Conservation (phyloP, 164 flowering plant genomes). For the Liquidambar formosana region DNA sequence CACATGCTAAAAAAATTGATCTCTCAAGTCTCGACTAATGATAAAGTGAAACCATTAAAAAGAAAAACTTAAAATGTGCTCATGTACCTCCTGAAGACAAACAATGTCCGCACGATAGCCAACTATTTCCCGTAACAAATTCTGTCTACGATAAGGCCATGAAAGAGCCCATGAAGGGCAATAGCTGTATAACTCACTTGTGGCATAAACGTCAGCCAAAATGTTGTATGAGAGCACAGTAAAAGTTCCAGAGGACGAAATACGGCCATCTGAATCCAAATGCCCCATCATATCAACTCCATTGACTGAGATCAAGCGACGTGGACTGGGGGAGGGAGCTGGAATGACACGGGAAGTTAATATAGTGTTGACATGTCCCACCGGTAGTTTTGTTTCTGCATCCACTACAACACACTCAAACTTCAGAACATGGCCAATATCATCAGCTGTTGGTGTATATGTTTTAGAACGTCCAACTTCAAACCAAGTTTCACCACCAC, state of each 20-base stretch:
- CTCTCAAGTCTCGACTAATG: too few relatives aligned
- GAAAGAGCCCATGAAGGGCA: constrained; percentile 99
- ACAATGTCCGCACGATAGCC: constrained; percentile 94
- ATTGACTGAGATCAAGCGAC: constrained; percentile 70
- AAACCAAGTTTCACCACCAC: constrained; percentile 78
- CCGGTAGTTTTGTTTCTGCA: constrained; percentile 63
- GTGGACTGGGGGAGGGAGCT: constrained; percentile 91
- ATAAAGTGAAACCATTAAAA: too few relatives aligned
- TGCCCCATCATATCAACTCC: constrained; percentile 66
- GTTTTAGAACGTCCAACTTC: constrained; percentile 90
- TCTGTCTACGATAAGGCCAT: constrained; percentile 92
- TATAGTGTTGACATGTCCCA: constrained; percentile 55
- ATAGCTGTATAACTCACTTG: constrained; percentile 71
- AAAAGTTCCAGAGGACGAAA: constrained; percentile 69
- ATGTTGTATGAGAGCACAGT: constrained; percentile 94
- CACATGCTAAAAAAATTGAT: too few relatives aligned
- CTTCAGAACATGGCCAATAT: constrained; percentile 82
- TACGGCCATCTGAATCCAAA: constrained; percentile 67
- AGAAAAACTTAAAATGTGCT: too few relatives aligned
- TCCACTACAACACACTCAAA: constrained; percentile 89
- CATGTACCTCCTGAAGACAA: constrained; percentile 92
- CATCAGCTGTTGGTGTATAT: constrained; percentile 91
- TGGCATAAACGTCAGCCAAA: constrained; percentile 71
- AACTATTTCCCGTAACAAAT: constrained; percentile 85
- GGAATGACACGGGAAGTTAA: constrained; percentile 85